These are phyloP conservation scores for Cryoendolithus antarcticus DNA, from an alignment of 2,329 filamentous ascomycete species.

Conservation along the genomic window DNA sequence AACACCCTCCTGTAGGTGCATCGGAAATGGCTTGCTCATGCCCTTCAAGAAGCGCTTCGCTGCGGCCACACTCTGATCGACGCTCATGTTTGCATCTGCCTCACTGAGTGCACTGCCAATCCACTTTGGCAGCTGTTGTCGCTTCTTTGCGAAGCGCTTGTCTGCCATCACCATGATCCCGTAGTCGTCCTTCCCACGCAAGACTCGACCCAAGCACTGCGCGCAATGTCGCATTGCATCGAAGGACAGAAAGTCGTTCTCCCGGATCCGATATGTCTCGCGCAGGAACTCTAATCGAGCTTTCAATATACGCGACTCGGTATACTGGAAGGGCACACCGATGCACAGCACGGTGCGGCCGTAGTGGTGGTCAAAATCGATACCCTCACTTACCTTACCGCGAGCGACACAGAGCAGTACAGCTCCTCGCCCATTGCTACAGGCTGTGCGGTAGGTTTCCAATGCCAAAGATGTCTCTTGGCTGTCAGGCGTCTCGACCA, in stretches of 20 bases:
- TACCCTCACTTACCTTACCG: constrained; percentile 94
- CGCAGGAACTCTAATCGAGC: constrained; percentile 90
- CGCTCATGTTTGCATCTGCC: constrained; percentile 78
- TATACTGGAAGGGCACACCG: constrained; percentile 96
- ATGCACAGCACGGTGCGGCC: constrained; percentile 92
- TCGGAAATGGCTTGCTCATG: constrained; percentile 83
- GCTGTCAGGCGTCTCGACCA: constrained; percentile 93
- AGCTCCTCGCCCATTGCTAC: constrained; percentile 90
- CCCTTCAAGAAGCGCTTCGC: constrained; percentile 80
- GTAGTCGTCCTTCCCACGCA: constrained; percentile 95
- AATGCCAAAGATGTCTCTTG: constrained; percentile 93
- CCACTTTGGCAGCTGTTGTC: constrained; percentile 86
- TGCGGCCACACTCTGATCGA: constrained; percentile 83
- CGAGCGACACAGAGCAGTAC: constrained; percentile 89
- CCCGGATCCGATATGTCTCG: constrained; percentile 90
- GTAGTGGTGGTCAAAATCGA: constrained; percentile 98
- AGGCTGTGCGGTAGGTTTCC: constrained; percentile 94
- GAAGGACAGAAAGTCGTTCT: constrained; percentile 96
- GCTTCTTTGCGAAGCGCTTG: constrained; percentile 83
- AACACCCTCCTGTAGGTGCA: constrained; percentile 78
- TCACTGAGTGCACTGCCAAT: constrained; percentile 81
- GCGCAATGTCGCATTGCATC: constrained; percentile 99
- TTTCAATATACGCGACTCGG: constrained; percentile 92
- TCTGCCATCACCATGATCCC: constrained; percentile 99
- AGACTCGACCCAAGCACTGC: constrained; percentile 85